Evolutionary conservation across 805 yeast species (phyloP), one percentile per base, ranked within the genome.

Genomic region (Wickerhamomyces mucosus): DNA sequence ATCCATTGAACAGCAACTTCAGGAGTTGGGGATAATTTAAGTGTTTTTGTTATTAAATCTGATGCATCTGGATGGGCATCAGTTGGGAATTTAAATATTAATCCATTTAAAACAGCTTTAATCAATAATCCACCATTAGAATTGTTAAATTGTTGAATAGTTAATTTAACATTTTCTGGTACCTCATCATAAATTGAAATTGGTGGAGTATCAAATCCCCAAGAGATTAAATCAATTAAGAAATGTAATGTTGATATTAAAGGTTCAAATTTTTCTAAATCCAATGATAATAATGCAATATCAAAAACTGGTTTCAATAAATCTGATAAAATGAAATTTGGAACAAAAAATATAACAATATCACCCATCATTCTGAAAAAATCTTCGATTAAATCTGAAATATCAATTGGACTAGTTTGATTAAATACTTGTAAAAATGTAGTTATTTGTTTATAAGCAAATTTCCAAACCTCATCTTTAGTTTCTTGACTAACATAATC

Each of bases 181-280:
- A 75, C 71, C 15, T 58, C 58, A 15, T 66, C 71, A 33, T 70
- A 66, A 25, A 78, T 67, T 7, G 94, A 78, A 14, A 82, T 67
- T 5, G 96, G 95, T 3, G 95, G 86, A 8, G 70, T 62, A 18
- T 69, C 78, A 41, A 78, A 72, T 2, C 95, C 95, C 89, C 94
- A 88, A 6, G 86, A 72, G 15, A 82, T 56, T 21, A 85, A 63
- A 52, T 92, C 98, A 41, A 83, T 78, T 43, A 88, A 56, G 52
- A 73, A 85, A 48, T 84, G 86, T 35, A 88, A 58, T 14, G 78
- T 72, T 3, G 85, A 65, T 25, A 69, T 61, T 36, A 85, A 61
- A 4, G 95, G 78, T 38, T 81, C 92, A 37, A 65, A 67, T 48
- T 84, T 86, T 37, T 75, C 77, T 26, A 78, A 61, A 16, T 52